Evolutionary conservation across 2,329 filamentous ascomycete genomes (phyloP), one percentile per base, ranked within the genome.

Genomic region (Colletotrichum nymphaeae): DNA sequence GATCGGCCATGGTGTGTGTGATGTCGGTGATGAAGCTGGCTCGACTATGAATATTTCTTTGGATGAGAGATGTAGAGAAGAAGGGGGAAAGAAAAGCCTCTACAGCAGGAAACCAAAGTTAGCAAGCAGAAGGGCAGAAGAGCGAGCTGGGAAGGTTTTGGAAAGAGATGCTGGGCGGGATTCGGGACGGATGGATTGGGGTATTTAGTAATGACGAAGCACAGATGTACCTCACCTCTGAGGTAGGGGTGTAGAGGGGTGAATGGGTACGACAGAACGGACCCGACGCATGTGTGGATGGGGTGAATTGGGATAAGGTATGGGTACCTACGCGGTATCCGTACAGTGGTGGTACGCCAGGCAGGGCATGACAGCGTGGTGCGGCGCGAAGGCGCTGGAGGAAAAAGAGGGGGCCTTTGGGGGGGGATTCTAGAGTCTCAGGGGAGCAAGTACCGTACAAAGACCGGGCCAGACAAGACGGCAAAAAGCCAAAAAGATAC

Each of bases 1-100:
- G 67, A 53, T 76, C 75, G 73, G 75, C 75, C 77, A 78, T 78
- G 74, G 49, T 69, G 75, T 69, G 74, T 53, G 75, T 69, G 58
- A 69, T 59, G 28, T 62, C 37, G 35, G 42, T 24, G 35, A 37
- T 67, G 37, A 70, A 63, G 42, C 42, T 56, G 58, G 46, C 63
- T 55, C 63, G 69, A 64, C 59, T 58, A 24, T 56, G 58, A 32
- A 63, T 63, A 7, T 53, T 53, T 24, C 58, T 52, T 55, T 53
- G 59, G 35, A 22, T n/a, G 42, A 49, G 32, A 49, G 26, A 42
- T 53, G 26, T 52, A 60, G 24, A 37, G 57, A 57, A 69, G 57
- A 26, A 32, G 42, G 24, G 22, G 30, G 42, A 56, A 42, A 30
- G 42, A n/a, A 53, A 63, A 37, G 67, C 49, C 49, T 71, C 60